Base-by-base conservation (phyloP, 1,139 yeast genomes). In the Protomyces inundatus region DNA sequence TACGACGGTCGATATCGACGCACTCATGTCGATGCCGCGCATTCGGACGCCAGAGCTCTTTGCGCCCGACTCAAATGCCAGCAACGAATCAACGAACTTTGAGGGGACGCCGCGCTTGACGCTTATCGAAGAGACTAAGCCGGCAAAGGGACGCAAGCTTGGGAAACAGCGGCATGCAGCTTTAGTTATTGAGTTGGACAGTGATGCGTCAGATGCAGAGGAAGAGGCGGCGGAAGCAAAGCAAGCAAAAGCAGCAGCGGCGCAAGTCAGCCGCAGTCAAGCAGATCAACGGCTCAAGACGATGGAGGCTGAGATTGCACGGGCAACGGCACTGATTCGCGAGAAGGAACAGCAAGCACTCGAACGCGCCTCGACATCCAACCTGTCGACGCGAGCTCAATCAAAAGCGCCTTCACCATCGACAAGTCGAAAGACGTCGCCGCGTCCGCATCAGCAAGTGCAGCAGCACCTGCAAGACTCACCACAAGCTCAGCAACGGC, bases 261-360 rank as follows among this genome's bases (percentile, higher is more conserved):
- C 54, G 16, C 39, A 12, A 10, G 12, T 10, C 42, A 35, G 10
- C 12, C 16, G 50, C 14, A 32, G 12, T 37, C 32, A 16, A 52
- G 56, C 14, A 51, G 56, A 35, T 32, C 51, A 33, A 52, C 40
- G 32, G 9, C 45, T 58, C n/a, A 34, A 35, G 46, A 30, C 45
- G 35, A 42, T 58, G 12, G 62, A 58, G 39, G 62, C 62, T 10
- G 56, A 52, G n/a, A 58, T 58, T 52, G 62, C 62, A 10, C 42
- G 37, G 50, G 62, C 56, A 30, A 52, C 52, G 56, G 52, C 55
- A 3, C 52, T 40, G 12, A 51, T 58, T 45, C 39, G 39, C 23
- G 42, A 42, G 36, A 55, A 55, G 32, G 56, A 58, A n/a, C 40
- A 58, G 37, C 53, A 50, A 50, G 53, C 53, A 12, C 35, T 32